These are phyloP conservation scores for Aspergillus sp. DNA, from an alignment of 2,329 filamentous ascomycete genomes.

Conservation along the genomic window DNA sequence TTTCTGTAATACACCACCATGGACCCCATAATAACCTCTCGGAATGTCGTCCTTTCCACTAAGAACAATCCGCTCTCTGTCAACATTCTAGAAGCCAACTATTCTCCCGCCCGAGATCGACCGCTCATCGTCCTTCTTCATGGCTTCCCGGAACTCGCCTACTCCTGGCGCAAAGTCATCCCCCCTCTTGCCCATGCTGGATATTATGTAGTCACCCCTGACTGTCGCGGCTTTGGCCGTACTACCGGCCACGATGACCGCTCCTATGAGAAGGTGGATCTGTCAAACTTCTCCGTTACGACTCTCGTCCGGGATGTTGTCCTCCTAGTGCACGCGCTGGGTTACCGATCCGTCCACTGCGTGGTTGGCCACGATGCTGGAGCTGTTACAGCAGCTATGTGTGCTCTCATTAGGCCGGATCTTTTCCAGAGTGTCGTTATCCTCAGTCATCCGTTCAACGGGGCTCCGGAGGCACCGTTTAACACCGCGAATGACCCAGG, in stretches of 20 bases:
- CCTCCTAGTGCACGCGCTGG: constrained; percentile 52
- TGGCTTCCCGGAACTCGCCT: constrained; percentile 62
- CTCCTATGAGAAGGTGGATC: constrained; percentile 45
- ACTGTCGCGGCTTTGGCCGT: constrained; percentile 60
- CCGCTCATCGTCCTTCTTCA: constrained; percentile 57
- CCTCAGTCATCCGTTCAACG: constrained; percentile 59
- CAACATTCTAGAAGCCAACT: constrained; percentile 52
- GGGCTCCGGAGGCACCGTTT: constrained; percentile 43
- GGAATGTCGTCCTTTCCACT: constrained; percentile 51
- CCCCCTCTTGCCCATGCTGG: constrained; percentile 50
- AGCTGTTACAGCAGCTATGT: constrained; percentile 51
- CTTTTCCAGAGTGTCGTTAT: constrained; percentile 55
- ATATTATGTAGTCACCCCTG: constrained; percentile 59
- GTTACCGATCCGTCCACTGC: constrained; percentile 50
- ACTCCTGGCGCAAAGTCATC: constrained; percentile 60
- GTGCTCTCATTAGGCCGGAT: constrained; percentile 56
- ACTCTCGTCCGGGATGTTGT: constrained; percentile 56
- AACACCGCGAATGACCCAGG: constrained; percentile 30
- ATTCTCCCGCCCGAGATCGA: constrained; percentile 28
- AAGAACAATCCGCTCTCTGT: constrained; percentile 41
- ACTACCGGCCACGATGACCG: constrained; percentile 54
- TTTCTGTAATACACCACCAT: not conserved
- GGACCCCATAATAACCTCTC: constrained; percentile 43
- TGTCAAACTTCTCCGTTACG: constrained; percentile 50
- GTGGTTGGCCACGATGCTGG: constrained; percentile 62